Conservation (phyloP, 176 grass and related monocot species). For the Metroxylon sagu region DNA sequence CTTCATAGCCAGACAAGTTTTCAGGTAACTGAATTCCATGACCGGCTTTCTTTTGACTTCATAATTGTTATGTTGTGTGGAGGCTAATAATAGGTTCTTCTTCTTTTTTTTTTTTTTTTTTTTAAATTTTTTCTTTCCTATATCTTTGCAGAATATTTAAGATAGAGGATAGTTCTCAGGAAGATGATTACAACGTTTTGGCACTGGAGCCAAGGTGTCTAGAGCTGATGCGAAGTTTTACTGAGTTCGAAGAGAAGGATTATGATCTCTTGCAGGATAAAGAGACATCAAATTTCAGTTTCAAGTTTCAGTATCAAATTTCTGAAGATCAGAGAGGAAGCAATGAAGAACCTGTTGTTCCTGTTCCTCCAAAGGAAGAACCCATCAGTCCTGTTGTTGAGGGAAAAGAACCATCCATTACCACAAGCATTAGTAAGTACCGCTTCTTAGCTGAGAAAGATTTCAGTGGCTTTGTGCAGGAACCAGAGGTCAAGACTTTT, state of each 20-base stretch:
- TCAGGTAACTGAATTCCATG: conserved; percentile 18
- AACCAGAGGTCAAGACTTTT: conserved; percentile 61
- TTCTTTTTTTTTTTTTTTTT: not conserved
- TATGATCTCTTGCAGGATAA: not conserved
- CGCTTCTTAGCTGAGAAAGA: conserved; percentile 52
- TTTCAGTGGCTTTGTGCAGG: conserved; percentile 57
- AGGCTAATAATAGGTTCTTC: too few species aligned
- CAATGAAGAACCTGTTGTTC: too few species aligned
- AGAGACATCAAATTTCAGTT: conserved; percentile 33
- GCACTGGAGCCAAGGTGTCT: not conserved
- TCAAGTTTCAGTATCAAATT: conserved; percentile 62
- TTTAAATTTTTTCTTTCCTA: not conserved
- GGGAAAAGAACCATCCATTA: conserved; percentile 1
- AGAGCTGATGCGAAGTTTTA: too few species aligned
- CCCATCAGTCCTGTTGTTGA: not conserved
- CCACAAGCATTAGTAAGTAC: conserved; percentile 45
- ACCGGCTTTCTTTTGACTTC: too few species aligned
- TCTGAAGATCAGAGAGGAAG: conserved; percentile 6
- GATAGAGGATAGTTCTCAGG: not conserved
- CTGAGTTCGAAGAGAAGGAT: not conserved
- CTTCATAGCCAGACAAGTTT: conserved; percentile 22
- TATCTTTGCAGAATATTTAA: too few species aligned
- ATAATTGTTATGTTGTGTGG: too few species aligned
- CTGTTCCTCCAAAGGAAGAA: not conserved
- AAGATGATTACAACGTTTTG: not conserved